Conservation (phyloP, 768 basidiomycete genomes). For the Russula compacta region DNA sequence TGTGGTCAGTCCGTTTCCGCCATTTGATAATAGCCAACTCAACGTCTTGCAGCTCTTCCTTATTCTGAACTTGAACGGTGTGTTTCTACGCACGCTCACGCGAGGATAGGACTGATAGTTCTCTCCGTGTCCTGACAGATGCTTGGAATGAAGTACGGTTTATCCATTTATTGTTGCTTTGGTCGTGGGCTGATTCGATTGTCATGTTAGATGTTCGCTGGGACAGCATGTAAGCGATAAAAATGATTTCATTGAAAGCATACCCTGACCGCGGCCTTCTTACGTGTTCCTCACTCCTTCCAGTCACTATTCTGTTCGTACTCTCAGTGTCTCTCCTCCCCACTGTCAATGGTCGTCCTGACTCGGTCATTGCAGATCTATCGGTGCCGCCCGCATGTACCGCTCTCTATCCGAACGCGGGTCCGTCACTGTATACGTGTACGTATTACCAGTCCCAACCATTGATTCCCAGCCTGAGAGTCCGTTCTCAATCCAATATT, state of each 20-base stretch:
- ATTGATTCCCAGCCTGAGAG: too few relatives aligned
- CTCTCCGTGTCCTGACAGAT: background rate
- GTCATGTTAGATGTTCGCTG: background rate
- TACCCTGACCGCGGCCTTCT: background rate
- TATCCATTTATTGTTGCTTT: background rate
- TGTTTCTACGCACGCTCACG: background rate
- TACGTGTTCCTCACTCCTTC: background rate
- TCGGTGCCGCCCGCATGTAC: constrained; percentile 10
- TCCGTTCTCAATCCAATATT: background rate
- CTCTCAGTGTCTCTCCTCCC: background rate
- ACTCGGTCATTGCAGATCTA: background rate
- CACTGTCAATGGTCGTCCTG: background rate
- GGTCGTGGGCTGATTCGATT: background rate
- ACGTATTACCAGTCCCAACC: background rate
- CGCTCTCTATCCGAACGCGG: background rate
- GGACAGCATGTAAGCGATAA: background rate
- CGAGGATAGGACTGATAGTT: background rate
- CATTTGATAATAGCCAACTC: background rate
- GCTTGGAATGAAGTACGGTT: constrained; percentile 3
- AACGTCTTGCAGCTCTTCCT: constrained; percentile 1
- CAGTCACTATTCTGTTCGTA: background rate
- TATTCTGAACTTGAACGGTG: constrained; percentile 5
- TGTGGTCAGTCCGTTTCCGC: background rate
- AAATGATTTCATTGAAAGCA: background rate
- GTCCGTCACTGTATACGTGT: constrained; percentile 9